Conservation (phyloP, 345 rosid species). For the Cochlearia excelsa region DNA sequence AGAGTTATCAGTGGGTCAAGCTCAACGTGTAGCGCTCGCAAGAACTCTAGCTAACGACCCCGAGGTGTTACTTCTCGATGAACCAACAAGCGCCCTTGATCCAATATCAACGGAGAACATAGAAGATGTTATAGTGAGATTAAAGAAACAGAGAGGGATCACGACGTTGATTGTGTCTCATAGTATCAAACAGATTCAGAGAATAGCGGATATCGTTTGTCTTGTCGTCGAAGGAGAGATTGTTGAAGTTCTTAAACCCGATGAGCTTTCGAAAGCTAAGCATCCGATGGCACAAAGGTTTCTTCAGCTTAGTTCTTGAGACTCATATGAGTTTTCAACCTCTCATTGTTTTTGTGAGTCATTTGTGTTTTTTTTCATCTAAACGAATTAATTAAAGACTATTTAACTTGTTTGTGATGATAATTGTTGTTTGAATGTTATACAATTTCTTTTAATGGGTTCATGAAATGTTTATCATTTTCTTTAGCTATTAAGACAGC, state of each 20-base stretch:
- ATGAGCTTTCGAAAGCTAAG: conserved; percentile 54
- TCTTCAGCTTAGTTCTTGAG: too few relatives aligned
- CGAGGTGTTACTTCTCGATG: conserved; percentile 69
- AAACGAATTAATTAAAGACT: too few relatives aligned
- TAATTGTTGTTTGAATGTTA: too few relatives aligned
- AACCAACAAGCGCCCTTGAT: conserved; percentile 87
- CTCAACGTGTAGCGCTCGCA: conserved; percentile 93
- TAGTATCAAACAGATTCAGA: conserved; percentile 90
- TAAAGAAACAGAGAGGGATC: conserved; percentile 61
- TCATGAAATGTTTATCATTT: too few relatives aligned
- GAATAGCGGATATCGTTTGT: conserved; percentile 75
- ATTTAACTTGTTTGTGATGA: too few relatives aligned
- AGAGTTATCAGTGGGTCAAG: conserved; percentile 82
- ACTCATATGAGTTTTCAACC: neutral
- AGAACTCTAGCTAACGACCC: conserved; percentile 87
- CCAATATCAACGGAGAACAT: conserved; percentile 78
- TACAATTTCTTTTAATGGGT: too few relatives aligned
- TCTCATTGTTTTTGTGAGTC: neutral
- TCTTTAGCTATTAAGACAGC: too few relatives aligned
- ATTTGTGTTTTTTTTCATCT: too few relatives aligned
- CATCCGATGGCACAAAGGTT: conserved; percentile 66
- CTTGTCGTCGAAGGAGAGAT: conserved; percentile 73
- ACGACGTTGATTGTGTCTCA: conserved; percentile 75
- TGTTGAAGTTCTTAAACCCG: conserved; percentile 73
- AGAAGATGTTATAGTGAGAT: conserved; percentile 71